Conservation (phyloP, 2,329 filamentous ascomycete species). For the Colletotrichum plurivorum region DNA sequence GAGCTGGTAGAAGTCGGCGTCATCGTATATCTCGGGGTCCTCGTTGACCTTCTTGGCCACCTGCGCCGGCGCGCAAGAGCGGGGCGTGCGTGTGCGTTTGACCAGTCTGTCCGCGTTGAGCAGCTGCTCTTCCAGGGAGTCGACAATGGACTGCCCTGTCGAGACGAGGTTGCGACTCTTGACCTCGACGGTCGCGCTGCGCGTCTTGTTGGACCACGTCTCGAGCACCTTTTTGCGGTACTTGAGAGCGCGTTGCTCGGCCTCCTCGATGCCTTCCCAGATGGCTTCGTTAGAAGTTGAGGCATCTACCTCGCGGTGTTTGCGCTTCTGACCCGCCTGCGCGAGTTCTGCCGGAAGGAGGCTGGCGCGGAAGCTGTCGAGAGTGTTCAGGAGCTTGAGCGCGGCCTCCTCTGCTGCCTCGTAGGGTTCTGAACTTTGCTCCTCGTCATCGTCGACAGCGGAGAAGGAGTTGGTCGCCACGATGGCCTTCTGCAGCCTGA, state of each 20-base stretch:
- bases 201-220: conserved; percentile 88
- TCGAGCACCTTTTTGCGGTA: conserved; percentile 82
- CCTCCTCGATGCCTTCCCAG: conserved; percentile 78
- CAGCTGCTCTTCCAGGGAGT: conserved; percentile 78
- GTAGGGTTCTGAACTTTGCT: conserved; percentile 67
- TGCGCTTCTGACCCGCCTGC: conserved; percentile 71
- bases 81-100: conserved; percentile 77
- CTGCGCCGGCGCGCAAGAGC: conserved; percentile 83
- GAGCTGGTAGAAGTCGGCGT: conserved; percentile 94
- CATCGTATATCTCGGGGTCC: conserved; percentile 83
- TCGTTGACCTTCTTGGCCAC: conserved; percentile 69
- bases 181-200: conserved; percentile 69
- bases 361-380: conserved; percentile 77
- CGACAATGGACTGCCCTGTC: conserved; percentile 73
- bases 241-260: conserved; percentile 72
- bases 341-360: conserved; percentile 62
- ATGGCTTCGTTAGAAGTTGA: conserved; percentile 75
- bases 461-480: conserved; percentile 84
- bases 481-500: conserved; percentile 92
- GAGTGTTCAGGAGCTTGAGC: conserved; percentile 85
- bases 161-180: conserved; percentile 70
- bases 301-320: conserved; percentile 62
- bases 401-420: conserved; percentile 88
- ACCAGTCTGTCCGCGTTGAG: conserved; percentile 76
- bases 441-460: conserved; percentile 54